Evolutionary conservation across 768 basidiomycete species (phyloP).

Genomic region (Termitomyces sp.): DNA sequence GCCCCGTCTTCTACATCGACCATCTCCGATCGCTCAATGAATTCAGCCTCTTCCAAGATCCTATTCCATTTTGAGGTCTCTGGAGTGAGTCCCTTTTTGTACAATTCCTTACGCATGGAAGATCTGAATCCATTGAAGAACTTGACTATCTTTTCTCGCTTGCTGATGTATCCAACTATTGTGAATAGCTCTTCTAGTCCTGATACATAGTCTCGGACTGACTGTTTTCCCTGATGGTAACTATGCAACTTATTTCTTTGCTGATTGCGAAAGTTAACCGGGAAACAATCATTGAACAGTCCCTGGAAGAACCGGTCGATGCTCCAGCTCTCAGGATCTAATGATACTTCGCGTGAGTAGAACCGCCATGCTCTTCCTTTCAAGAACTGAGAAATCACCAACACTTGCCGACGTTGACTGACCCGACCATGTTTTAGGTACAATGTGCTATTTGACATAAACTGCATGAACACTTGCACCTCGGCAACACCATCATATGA

Average conservation of each 20-base stretch:
- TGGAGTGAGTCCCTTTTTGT: no score
- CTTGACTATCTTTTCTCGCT: not conserved
- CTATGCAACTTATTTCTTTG: not conserved
- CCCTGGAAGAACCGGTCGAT: not conserved
- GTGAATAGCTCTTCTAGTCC: not conserved
- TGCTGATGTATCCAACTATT: not conserved
- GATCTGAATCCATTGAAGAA: not conserved
- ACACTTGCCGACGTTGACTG: not conserved
- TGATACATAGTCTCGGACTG: not conserved
- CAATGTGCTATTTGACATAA: not conserved
- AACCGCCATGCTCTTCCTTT: not conserved
- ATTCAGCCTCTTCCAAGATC: rapidly evolving
- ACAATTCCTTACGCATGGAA: not conserved
- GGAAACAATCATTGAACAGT: not conserved
- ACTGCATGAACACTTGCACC: not conserved
- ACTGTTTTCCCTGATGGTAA: not conserved
- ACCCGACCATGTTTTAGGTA: not conserved
- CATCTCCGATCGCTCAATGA: not conserved
- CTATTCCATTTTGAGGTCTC: no score
- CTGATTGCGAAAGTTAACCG: not conserved
- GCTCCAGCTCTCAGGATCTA: not conserved
- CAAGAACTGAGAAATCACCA: not conserved
- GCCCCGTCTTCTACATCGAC: not conserved
- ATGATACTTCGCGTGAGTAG: not conserved
- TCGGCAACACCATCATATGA: not conserved